A percentile compares a stretch with the other conserved stretches of the same genome.
phyloP scores from a whole-genome alignment of 2,329 filamentous ascomycete species.

The Ceratocystis harringtonii region DNA sequence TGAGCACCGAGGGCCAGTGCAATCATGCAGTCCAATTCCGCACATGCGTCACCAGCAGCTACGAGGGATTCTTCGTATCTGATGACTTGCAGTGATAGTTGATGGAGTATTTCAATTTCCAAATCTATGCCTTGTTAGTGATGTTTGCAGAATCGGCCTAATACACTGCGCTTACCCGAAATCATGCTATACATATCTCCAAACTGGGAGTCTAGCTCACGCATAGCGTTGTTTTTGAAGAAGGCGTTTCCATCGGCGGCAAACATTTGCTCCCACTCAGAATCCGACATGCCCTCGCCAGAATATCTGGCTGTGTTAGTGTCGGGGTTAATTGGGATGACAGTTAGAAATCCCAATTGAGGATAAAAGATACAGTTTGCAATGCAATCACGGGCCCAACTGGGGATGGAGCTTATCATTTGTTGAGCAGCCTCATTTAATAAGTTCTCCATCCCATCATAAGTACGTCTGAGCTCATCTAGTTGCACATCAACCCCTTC shows the following conservation, averaged over 20 bases:
- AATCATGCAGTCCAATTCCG: conserved; percentile 73
- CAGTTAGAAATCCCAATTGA: conserved; percentile 78
- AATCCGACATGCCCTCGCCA: conserved; percentile 43
- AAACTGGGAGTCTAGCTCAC: conserved; percentile 61
- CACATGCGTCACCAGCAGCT: conserved; percentile 61
- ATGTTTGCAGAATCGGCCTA: not conserved
- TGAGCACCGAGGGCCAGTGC: conserved; percentile 65
- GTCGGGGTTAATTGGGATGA: conserved; percentile 44
- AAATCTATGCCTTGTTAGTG: conserved; percentile 39
- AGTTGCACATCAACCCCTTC: conserved; percentile 57
- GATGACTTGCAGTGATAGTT: conserved; percentile 56
- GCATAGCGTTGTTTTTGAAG: conserved; percentile 76
- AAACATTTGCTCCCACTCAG: conserved; percentile 67
- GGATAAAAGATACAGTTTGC: conserved; percentile 79
- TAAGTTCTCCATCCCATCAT: conserved; percentile 61
- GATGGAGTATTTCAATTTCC: conserved; percentile 78
- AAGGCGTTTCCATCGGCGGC: conserved; percentile 55
- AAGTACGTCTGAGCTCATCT: conserved; percentile 62
- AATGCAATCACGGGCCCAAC: conserved; percentile 37
- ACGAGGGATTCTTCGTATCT: conserved; percentile 51
- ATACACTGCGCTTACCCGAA: conserved; percentile 41
- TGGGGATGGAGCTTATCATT: conserved; percentile 49
- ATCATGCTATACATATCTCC: conserved; percentile 80
- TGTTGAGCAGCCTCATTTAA: conserved; percentile 51
- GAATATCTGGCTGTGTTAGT: conserved; percentile 38